Evolutionary conservation across 208 protist genomes (phyloP).

Genomic region (Porcisia hertigi): DNA sequence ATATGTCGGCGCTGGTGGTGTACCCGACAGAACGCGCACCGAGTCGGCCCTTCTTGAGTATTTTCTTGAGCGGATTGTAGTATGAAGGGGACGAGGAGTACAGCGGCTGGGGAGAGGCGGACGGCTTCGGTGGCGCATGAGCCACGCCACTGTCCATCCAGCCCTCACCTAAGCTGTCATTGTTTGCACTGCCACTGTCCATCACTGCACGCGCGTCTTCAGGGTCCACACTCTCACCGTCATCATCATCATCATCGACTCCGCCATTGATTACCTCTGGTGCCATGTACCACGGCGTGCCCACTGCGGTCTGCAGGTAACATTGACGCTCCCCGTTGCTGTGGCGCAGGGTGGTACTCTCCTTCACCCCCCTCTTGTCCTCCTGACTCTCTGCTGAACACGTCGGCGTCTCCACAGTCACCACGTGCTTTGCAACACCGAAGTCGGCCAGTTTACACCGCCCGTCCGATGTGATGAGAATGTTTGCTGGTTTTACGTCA

Average conservation of each 20-base stretch:
- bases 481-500: constrained; percentile 92
- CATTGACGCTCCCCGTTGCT: constrained; percentile 6
- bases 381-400: background rate
- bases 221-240: constrained; percentile 8
- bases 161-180: constrained; percentile 15
- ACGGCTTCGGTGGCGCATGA: background rate
- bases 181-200: background rate
- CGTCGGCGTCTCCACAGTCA: constrained; percentile 16
- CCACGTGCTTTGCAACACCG: constrained; percentile 72
- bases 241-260: constrained; percentile 42
- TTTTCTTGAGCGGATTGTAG: constrained; percentile 45
- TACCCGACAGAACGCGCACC: constrained; percentile 43
- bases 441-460: constrained; percentile 91
- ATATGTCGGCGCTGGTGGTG: constrained; percentile 82
- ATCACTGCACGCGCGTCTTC: background rate
- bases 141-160: constrained; percentile 11
- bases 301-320: constrained; percentile 77
- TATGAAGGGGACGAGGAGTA: constrained; percentile 17
- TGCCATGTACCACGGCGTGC: constrained; percentile 93
- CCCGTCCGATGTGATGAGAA: constrained; percentile 86
- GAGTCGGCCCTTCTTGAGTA: constrained; percentile 23
- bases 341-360: background rate
- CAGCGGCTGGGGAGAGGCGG: constrained; percentile 4
- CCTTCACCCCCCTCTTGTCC: background rate
- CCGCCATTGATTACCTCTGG: constrained; percentile 86